Evolutionary conservation across 148 eudicot genomes (phyloP).

Genomic region (Suaeda aralocaspica): DNA sequence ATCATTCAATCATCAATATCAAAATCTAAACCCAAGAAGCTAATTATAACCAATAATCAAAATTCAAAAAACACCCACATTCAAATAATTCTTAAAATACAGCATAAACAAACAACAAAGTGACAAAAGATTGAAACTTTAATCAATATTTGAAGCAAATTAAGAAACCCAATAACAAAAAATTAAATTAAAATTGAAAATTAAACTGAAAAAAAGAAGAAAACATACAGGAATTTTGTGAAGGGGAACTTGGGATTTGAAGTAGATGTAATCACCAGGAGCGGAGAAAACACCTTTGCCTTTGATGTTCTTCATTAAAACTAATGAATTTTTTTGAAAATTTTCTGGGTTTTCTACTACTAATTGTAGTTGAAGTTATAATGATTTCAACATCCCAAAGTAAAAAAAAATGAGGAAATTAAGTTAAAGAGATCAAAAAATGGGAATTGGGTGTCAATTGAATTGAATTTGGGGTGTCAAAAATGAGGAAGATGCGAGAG

Average conservation of each 20-base stretch:
- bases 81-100: background rate
- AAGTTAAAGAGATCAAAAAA: conserved; percentile 7
- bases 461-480: conserved; percentile 3
- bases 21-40: too few species aligned
- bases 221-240: conserved; percentile 91
- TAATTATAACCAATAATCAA: background rate
- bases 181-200: background rate
- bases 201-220: conserved; percentile 6
- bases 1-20: too few species aligned
- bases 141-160: background rate
- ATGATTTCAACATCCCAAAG: background rate
- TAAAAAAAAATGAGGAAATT: background rate
- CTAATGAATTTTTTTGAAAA: background rate
- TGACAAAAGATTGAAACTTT: background rate
- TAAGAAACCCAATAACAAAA: conserved; percentile 14
- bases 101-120: background rate
- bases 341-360: background rate
- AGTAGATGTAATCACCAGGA: conserved; percentile 94
- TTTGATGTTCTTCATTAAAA: conserved; percentile 23
- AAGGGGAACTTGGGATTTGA: conserved; percentile 97
- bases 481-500: background rate
- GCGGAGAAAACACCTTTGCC: conserved; percentile 54
- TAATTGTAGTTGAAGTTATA: background rate
- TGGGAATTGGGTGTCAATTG: background rate
- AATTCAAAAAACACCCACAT: background rate